Evolutionary conservation across 2,329 filamentous ascomycete species (phyloP), one percentile per base, ranked within the genome.

Genomic region (Xylaria sp.): DNA sequence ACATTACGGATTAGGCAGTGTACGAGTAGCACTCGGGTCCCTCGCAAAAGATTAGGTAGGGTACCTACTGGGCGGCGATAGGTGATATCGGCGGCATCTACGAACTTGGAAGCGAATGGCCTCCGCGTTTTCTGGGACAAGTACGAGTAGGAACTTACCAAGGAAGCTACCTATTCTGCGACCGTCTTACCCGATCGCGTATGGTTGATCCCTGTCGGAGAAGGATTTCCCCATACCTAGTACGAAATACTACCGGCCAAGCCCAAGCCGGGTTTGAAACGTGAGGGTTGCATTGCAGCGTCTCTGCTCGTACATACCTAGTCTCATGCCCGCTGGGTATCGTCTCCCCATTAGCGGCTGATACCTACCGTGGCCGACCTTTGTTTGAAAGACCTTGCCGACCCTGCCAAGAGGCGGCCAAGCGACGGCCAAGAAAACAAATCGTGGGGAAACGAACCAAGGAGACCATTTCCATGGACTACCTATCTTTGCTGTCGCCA

Each of bases 231-330:
- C 37, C 37, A 42, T 42, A 42, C 23, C 5, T 16, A 16, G 16
- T 16, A 16, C 16, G 16, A 16, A 30, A 30, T 30, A 4, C 23
- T 30, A 44, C 5, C 18, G 23, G 44, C 44, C 39, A 30, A 46
- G 57, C 62, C 4, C 8, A 42, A 42, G 9, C 11, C 37, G 37
- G 37, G 5, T 30, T 30, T 30, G 30, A 60, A 62, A 64, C 11
- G 57, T 57, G 62, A 64, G 62, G 59, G 62, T 64, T 55, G 57
- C 35, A 64, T 64, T n/a, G 7, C 10, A 37, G 37, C 39, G 16
- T 42, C 8, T 42, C 37, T 16, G 16, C 16, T 16, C 16, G 16
- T 16, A 16, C 16, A 16, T 16, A 16, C 16, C 16, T 42, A 42
- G 37, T 13, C 4, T 42, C 8, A 42, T 42, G 11, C 11, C 37